Evolutionary conservation across 2,329 filamentous ascomycete species (phyloP).

Genomic region (Exophiala aquamarina): DNA sequence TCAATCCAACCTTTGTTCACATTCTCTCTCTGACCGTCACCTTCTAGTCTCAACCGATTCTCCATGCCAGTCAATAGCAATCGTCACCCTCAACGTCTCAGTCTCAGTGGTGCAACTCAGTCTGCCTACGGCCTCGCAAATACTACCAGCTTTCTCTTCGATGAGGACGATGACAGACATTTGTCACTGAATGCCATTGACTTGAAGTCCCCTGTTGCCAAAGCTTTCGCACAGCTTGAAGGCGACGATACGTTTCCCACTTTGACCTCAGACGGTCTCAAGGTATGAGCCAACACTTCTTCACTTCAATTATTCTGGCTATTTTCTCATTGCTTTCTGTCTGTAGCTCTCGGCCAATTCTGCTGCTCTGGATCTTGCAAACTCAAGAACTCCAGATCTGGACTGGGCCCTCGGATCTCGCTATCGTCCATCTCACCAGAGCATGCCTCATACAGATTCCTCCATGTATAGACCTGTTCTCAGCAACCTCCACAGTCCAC

Average conservation of each 20-base stretch:
- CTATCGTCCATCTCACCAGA: slow-evolving; percentile 65
- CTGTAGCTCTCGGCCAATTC: slow-evolving; percentile 75
- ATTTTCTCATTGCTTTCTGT: slow-evolving; percentile 30
- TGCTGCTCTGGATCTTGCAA: slow-evolving; percentile 75
- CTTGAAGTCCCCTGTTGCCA: slow-evolving; percentile 61
- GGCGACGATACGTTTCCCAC: slow-evolving; percentile 87
- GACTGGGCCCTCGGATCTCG: slow-evolving; percentile 66
- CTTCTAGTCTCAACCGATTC: slow-evolving; percentile 74
- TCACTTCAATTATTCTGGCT: background rate
- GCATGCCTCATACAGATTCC: slow-evolving; percentile 56
- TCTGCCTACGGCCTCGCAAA: slow-evolving; percentile 67
- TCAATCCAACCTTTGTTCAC: slow-evolving; percentile 2
- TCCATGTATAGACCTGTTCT: slow-evolving; percentile 40
- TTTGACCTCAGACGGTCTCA: slow-evolving; percentile 51
- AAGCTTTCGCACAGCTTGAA: slow-evolving; percentile 68
- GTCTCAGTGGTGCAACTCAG: slow-evolving; percentile 11
- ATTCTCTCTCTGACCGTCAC: slow-evolving; percentile 15
- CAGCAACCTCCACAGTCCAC: slow-evolving; percentile 35
- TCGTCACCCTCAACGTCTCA: slow-evolving; percentile 22
- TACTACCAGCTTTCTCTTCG: slow-evolving; percentile 81
- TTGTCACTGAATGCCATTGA: slow-evolving; percentile 20
- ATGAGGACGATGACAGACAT: slow-evolving; percentile 73
- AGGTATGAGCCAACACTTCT: slow-evolving; percentile 19
- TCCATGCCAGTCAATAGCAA: slow-evolving; percentile 80
- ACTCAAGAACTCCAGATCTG: slow-evolving; percentile 65